Evolutionary conservation across 306 rosid genomes (phyloP), one percentile per base, ranked within the genome.

Genomic region (Citrullus amarus): DNA sequence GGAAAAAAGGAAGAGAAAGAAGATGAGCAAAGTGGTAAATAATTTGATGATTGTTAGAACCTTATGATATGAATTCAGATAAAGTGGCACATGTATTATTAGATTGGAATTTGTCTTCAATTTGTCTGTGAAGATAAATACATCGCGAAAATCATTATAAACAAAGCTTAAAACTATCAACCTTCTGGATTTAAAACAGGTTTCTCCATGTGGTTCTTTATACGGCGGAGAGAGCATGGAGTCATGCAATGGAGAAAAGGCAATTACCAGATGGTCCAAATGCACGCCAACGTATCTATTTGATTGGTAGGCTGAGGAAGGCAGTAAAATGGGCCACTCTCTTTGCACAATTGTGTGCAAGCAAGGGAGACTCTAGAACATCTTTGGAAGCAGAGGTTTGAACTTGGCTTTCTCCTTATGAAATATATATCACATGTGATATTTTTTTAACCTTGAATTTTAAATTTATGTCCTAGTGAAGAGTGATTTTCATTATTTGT

Each of bases 171-270:
- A 70, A 32, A 76, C 34, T n/a, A 30, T 75, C 55, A 30, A 34
- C 55, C 76, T 77, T 86, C 57, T 83, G 82, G 79, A 79, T 78
- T 82, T 80, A n/a, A 82, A 81, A 67, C 89, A 96, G 99, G 96
- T 93, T 80, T 90, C 98, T 96, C 78, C 99, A 96, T 76, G 48
- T 92, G 79, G 84, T 91, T 82, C 96, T 96, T 67, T 91, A 96
- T 81, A 84, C 88, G 18, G 93, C 98, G 30, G 99, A 96, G 91
- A 91, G 99, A 90, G 98, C 98, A 56, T 96, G 99, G 96, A 96
- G 98, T 83, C 96, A 96, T 87, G 99, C 99, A 71, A 92, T 96
- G 99, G 99, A 96, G 86, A 96, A 96, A 80, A 92, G 99, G 79
- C 98, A 96, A 88, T 89, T 92, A 84, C 92, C 93, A 14, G 91